phyloP scores from a whole-genome alignment of 176 grass and related monocot genomes.

The Poa pratensis region DNA sequence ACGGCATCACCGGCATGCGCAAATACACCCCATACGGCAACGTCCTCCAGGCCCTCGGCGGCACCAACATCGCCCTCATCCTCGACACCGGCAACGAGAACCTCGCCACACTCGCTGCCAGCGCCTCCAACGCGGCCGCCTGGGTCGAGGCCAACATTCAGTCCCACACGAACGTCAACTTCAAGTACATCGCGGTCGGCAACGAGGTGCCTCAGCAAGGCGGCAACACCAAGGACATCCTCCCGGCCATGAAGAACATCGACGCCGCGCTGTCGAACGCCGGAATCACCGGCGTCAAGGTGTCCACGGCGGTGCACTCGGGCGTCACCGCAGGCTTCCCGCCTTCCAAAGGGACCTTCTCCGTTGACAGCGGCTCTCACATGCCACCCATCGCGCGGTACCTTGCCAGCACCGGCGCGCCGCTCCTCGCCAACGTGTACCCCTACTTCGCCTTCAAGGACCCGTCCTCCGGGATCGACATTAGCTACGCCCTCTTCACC shows the following conservation, averaged over 20 bases:
- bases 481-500: slow-evolving; percentile 44
- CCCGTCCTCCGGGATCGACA: neutral
- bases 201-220: slow-evolving; percentile 51
- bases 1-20: slow-evolving; percentile 55
- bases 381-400: slow-evolving; percentile 28
- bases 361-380: too few species aligned
- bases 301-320: slow-evolving; percentile 51
- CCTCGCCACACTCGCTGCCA: slow-evolving; percentile 29
- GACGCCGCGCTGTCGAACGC: slow-evolving; percentile 37
- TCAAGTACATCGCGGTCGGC: slow-evolving; percentile 67
- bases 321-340: too few species aligned
- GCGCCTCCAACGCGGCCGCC: neutral
- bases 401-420: slow-evolving; percentile 43
- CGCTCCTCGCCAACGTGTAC: slow-evolving; percentile 36
- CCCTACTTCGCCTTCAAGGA: slow-evolving; percentile 64
- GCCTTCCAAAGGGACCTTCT: too few species aligned
- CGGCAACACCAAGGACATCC: slow-evolving; percentile 24
- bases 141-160: slow-evolving; percentile 66
- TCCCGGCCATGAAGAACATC: slow-evolving; percentile 75
- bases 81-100: slow-evolving; percentile 41
- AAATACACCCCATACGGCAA: slow-evolving; percentile 22
- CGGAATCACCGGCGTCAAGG: slow-evolving; percentile 47
- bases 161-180: slow-evolving; percentile 40
- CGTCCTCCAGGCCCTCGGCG: slow-evolving; percentile 41
- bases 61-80: slow-evolving; percentile 42